phyloP scores from a whole-genome alignment of 2,329 filamentous ascomycete genomes.

The Talaromyces sp. region DNA sequence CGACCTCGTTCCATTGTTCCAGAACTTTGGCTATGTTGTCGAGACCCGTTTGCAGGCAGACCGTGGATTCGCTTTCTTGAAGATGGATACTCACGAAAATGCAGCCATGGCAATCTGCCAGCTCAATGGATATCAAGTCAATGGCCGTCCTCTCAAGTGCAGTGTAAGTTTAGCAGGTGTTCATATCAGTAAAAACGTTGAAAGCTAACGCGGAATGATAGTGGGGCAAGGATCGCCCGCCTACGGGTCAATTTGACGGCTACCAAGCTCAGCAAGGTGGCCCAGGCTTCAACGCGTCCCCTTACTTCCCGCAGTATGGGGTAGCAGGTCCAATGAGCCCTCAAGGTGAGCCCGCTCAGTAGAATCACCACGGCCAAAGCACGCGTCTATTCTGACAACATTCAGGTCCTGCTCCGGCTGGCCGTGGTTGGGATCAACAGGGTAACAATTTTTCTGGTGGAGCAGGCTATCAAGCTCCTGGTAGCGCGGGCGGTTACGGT shows the following conservation, averaged over 20 bases:
- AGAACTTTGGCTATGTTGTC: conserved; percentile 96
- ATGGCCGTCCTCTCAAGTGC: conserved; percentile 94
- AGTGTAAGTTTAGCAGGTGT: conserved; percentile 70
- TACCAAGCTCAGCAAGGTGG: conserved; percentile 75
- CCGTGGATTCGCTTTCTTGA: conserved; percentile 96
- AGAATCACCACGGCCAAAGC: conserved; percentile 1
- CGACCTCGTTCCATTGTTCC: conserved; percentile 94
- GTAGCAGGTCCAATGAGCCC: conserved; percentile 60
- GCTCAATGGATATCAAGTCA: conserved; percentile 95
- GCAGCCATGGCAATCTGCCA: conserved; percentile 98
- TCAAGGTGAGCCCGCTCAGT: conserved; percentile 39
- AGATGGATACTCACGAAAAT: conserved; percentile 98
- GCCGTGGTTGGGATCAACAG: conserved; percentile 55
- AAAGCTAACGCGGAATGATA: conserved; percentile 42
- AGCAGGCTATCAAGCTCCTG: conserved; percentile 59
- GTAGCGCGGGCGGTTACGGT: conserved; percentile 76
- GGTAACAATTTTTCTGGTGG: conserved; percentile 42
- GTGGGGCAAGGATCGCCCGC: conserved; percentile 99
- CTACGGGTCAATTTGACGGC: conserved; percentile 74
- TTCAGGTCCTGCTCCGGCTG: conserved; percentile 53
- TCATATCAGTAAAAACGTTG: not conserved
- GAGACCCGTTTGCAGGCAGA: conserved; percentile 98
- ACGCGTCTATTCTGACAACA: conserved; percentile 40
- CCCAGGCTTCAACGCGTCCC: conserved; percentile 63
- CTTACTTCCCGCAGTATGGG: conserved; percentile 91